Percentiles rank a stretch among this genome's conserved stretches.
These are phyloP conservation scores for Spergularia marina DNA, from an alignment of 148 eudicot genomes.

Conservation along the genomic window DNA sequence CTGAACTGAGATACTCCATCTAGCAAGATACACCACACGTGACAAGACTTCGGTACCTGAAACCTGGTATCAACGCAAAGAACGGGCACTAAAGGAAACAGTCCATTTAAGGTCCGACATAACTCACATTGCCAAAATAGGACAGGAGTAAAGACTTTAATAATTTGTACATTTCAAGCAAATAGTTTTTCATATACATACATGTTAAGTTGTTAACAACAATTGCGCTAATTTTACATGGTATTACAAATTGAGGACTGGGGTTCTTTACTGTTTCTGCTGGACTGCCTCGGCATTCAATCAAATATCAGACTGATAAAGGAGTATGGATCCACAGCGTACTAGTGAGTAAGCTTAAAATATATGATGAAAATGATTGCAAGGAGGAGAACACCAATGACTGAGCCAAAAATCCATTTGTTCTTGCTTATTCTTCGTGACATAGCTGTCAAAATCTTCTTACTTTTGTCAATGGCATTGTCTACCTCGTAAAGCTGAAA, in stretches of 20 bases:
- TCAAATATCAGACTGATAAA: slow-evolving; percentile 8
- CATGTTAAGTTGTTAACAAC: not conserved
- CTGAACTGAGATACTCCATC: too few species aligned
- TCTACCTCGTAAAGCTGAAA: slow-evolving; percentile 92
- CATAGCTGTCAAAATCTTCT: slow-evolving; percentile 83
- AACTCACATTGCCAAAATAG: not conserved
- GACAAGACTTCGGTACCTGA: too few species aligned
- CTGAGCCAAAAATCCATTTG: slow-evolving; percentile 77
- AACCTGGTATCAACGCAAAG: too few species aligned
- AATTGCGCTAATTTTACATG: slow-evolving; percentile 26
- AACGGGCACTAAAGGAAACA: too few species aligned
- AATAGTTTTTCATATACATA: slow-evolving; percentile 13
- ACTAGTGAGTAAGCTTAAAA: slow-evolving; percentile 54
- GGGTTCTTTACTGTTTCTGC: not conserved
- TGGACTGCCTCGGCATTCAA: slow-evolving; percentile 16
- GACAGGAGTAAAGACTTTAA: not conserved
- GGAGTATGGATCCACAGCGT: slow-evolving; percentile 3
- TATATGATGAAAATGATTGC: slow-evolving; percentile 71
- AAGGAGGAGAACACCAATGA: slow-evolving; percentile 70
- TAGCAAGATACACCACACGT: too few species aligned
- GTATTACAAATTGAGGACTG: slow-evolving; percentile 21
- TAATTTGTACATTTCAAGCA: slow-evolving; percentile 14
- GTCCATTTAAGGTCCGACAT: not conserved
- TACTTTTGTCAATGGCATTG: slow-evolving; percentile 87
- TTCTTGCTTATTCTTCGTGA: slow-evolving; percentile 83